Percentiles rank a stretch among this genome's conserved stretches.
Evolutionary conservation across 1,139 yeast species (phyloP).

Genomic region (Geotrichum klebahnii): DNA sequence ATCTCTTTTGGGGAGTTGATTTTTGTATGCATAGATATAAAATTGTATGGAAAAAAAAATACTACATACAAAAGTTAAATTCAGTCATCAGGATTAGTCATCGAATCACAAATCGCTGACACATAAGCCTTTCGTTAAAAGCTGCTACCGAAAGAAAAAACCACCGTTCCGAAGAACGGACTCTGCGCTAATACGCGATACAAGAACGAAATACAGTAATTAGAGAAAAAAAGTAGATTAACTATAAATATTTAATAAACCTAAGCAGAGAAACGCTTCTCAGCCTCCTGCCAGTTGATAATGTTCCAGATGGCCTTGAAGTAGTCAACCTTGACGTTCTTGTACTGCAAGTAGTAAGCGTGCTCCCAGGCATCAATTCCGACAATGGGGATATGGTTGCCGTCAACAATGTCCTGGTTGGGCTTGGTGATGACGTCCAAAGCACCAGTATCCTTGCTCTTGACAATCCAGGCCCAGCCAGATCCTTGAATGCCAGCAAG

Average conservation of each 20-base stretch:
- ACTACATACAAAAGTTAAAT: no score
- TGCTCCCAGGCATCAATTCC: constrained; percentile 99
- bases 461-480: constrained; percentile 95
- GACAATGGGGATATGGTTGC: constrained; percentile 69
- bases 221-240: neutral
- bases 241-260: neutral
- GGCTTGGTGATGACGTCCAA: constrained; percentile 80
- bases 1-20: no score
- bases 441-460: constrained; percentile 76
- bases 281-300: constrained; percentile 94
- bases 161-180: no score
- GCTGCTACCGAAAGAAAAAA: no score
- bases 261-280: constrained; percentile 50
- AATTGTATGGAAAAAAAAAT: no score
- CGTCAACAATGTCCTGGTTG: constrained; percentile 87
- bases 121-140: no score
- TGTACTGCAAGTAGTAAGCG: constrained; percentile 93
- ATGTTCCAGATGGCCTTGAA: constrained; percentile 97
- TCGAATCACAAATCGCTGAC: neutral
- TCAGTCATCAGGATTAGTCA: neutral
- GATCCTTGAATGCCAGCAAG: constrained; percentile 95
- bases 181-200: no score
- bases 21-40: no score
- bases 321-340: constrained; percentile 90
- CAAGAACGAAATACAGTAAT: neutral